A percentile compares a stretch with the other conserved stretches of the same genome.
phyloP scores from a whole-genome alignment of 441 rosid genomes.

The Viola pubescens region DNA sequence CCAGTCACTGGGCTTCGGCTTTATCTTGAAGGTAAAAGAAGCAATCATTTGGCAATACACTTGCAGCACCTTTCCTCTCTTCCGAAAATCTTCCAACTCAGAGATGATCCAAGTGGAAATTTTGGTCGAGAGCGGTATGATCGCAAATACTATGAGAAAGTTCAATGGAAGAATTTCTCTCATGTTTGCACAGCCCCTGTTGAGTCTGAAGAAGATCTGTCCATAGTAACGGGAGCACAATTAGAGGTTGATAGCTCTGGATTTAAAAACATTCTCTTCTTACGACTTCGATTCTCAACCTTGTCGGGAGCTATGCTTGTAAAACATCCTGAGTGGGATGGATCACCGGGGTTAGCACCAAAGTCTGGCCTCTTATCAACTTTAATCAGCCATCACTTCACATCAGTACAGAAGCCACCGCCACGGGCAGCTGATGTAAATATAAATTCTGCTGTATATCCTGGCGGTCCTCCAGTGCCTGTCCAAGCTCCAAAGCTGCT shows the following conservation, averaged over 20 bases:
- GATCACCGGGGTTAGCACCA: constrained; percentile 60
- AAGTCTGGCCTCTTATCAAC: constrained; percentile 59
- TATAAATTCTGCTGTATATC: constrained; percentile 86
- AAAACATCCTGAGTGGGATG: constrained; percentile 85
- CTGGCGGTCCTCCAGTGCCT: constrained; percentile 90
- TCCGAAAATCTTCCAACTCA: constrained; percentile 74
- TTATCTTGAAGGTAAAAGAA: constrained; percentile 83
- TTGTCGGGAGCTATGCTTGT: constrained; percentile 45
- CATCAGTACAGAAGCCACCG: constrained; percentile 65
- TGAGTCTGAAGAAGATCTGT: constrained; percentile 68
- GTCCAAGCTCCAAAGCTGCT: constrained; percentile 85
- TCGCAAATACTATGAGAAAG: constrained; percentile 76
- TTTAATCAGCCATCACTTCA: constrained; percentile 31
- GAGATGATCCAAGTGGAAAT: constrained; percentile 54
- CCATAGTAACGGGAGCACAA: constrained; percentile 86
- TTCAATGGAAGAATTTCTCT: constrained; percentile 89
- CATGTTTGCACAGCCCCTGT: constrained; percentile 88
- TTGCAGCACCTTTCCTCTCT: constrained; percentile 95
- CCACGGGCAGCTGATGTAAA: constrained; percentile 72
- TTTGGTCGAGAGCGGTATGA: constrained; percentile 44
- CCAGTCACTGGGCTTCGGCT: constrained; percentile 95
- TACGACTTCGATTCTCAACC: constrained; percentile 68
- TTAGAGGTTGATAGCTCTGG: constrained; percentile 75
- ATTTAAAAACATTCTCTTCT: constrained; percentile 71
- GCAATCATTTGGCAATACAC: constrained; percentile 77